Percentiles rank a stretch among this genome's conserved stretches.
Evolutionary conservation across 2,329 filamentous ascomycete species (phyloP).

Genomic region (Ramularia collo-cygni): DNA sequence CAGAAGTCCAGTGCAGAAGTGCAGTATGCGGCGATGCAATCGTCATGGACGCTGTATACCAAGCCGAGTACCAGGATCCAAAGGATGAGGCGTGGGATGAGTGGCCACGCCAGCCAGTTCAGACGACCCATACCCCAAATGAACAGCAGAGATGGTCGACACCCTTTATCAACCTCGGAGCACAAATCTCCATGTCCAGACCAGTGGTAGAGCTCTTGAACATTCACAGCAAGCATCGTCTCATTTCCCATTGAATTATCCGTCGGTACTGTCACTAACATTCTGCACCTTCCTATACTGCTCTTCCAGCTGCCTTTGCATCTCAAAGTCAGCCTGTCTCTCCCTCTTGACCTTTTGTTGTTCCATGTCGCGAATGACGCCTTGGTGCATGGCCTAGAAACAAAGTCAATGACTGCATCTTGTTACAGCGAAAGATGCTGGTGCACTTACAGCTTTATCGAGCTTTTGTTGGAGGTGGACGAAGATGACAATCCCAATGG

Average conservation of each 20-base stretch:
- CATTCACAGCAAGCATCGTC: not conserved
- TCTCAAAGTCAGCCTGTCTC: constrained; percentile 87
- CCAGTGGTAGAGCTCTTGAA: too few species aligned
- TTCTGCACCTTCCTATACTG: constrained; percentile 87
- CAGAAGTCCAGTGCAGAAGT: too few species aligned
- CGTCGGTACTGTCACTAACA: constrained; percentile 51
- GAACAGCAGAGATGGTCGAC: too few species aligned
- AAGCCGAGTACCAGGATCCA: too few species aligned
- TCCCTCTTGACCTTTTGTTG: constrained; percentile 86
- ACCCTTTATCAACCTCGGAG: too few species aligned
- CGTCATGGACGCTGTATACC: too few species aligned
- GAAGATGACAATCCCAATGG: constrained; percentile 68
- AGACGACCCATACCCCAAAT: too few species aligned
- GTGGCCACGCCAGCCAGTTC: too few species aligned
- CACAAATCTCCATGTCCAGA: too few species aligned
- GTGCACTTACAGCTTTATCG: constrained; percentile 66
- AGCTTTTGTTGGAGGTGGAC: constrained; percentile 84
- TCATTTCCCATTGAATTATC: constrained; percentile 17
- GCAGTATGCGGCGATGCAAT: too few species aligned
- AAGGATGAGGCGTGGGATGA: too few species aligned
- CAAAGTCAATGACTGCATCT: constrained; percentile 7
- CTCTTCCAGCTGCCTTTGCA: constrained; percentile 76
- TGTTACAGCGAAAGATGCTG: constrained; percentile 3
- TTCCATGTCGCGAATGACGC: constrained; percentile 90
- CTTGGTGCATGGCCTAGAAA: constrained; percentile 82